These are phyloP conservation scores for Hypoxylon lienhwacheense DNA, from an alignment of 495 filamentous ascomycete genomes.

Conservation along the genomic window DNA sequence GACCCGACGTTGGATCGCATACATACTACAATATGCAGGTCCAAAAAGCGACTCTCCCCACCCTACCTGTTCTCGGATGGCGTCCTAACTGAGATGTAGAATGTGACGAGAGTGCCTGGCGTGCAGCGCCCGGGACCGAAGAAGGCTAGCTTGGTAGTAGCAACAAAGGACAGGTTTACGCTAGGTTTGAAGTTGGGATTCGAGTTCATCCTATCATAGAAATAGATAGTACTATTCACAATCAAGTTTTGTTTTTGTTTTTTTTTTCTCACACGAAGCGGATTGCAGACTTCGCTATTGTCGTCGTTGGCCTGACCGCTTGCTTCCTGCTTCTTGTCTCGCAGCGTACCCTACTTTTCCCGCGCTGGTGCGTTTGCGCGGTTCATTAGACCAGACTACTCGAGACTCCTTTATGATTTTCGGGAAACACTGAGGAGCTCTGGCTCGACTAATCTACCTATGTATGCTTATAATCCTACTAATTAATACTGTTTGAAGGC, in stretches of 20 bases:
- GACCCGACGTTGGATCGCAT: constrained; percentile 30
- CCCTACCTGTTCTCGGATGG: constrained; percentile 24
- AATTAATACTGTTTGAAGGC: no score
- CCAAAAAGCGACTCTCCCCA: constrained; percentile 23
- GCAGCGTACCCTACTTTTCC: constrained; percentile 8
- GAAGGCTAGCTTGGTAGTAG: constrained; percentile 21
- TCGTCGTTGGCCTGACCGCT: neutral
- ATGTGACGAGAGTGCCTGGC: constrained; percentile 25
- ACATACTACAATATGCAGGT: constrained; percentile 31
- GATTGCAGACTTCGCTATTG: constrained; percentile 1
- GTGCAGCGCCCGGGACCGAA: constrained; percentile 26
- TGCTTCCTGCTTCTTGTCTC: constrained; percentile 20
- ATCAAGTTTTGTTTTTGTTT: neutral
- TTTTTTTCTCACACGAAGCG: constrained; percentile 13
- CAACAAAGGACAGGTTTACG: constrained; percentile 13
- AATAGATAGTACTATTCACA: neutral
- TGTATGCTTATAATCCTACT: no score
- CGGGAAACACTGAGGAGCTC: no score
- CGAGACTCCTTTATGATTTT: neutral
- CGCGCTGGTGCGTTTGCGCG: constrained; percentile 17
- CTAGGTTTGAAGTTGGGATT: constrained; percentile 5
- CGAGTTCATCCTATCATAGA: constrained; percentile 14
- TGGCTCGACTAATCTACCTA: no score
- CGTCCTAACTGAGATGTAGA: constrained; percentile 27
- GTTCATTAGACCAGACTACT: constrained; percentile 11